phyloP scores from a whole-genome alignment of 2,329 filamentous ascomycete species.

The Exophiala phaeomuriformis region DNA sequence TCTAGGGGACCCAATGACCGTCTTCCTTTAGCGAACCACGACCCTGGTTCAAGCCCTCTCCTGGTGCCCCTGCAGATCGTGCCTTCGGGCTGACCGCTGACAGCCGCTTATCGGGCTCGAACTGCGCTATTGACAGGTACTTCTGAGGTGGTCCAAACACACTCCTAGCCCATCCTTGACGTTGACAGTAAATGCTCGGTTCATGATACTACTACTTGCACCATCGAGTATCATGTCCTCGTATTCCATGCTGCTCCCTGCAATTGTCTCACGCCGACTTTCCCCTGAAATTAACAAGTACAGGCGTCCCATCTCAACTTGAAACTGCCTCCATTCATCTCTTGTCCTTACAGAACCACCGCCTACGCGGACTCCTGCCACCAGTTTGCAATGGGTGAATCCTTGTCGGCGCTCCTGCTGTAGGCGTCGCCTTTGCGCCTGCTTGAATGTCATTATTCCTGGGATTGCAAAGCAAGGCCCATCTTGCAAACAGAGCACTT shows the following conservation, averaged over 20 bases:
- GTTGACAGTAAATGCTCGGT: too few species aligned
- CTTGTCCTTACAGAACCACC: neutral
- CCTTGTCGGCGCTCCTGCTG: too few species aligned
- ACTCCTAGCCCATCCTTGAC: neutral
- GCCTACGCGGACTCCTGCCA: too few species aligned
- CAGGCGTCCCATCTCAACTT: neutral
- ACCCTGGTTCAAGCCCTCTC: conserved; percentile 8
- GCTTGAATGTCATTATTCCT: too few species aligned
- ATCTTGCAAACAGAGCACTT: too few species aligned
- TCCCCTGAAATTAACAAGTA: too few species aligned
- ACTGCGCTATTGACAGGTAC: conserved; percentile 10
- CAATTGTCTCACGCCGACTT: neutral
- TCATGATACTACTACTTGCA: neutral
- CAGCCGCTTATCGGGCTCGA: conserved; percentile 11
- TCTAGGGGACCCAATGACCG: conserved; percentile 14
- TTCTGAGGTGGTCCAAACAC: conserved; percentile 3
- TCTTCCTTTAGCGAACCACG: conserved; percentile 14
- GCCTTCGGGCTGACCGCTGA: conserved; percentile 9
- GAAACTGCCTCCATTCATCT: neutral
- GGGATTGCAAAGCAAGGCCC: too few species aligned
- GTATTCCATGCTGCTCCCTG: neutral
- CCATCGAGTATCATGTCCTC: neutral
- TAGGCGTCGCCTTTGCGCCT: too few species aligned
- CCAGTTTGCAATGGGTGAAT: too few species aligned
- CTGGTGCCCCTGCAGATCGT: conserved; percentile 23